Evolutionary conservation across 164 flowering plant species (phyloP), one percentile per base, ranked within the genome.

Genomic region (Umbilicus rupestris): DNA sequence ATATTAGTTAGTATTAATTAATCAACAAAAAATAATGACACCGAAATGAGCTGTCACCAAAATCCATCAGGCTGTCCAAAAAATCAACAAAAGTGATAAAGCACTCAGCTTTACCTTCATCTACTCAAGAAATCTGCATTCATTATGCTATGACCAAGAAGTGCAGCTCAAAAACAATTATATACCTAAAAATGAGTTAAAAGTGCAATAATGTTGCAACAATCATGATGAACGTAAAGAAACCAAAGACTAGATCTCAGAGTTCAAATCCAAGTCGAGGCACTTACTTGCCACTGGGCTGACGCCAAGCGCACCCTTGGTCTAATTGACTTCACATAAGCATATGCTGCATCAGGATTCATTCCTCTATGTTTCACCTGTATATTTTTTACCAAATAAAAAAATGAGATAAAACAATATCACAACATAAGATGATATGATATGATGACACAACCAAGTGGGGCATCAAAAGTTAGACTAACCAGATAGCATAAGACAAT

Each of bases 401-500:
- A 20, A 37, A 33, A 62, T 24, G 19, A 41, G 28, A 63, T 22
- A 16, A n/a, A 6, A 10, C 22, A 16, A n/a, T 11, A 11, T 5
- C 28, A 35, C 45, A 39, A 63, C 35, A 52, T 24, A n/a, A n/a
- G 7, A n/a, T n/a, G 59, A 19, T 31, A 10, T 12, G 24, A 52
- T 52, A 52, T 8, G 12, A 11, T 6, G 29, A 52, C 58, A 52
- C 3, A 26, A 22, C 24, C 14, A 55, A 26, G 42, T 33, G n/a
- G 8, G 16, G 7, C 22, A 6, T 24, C 66, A 4, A 15, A 39
- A 62, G n/a, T 29, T 33, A 17, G 17, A 75, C 82, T 17, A 12
- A 90, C 98, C 93, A 92, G 76, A 73, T 87, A 92, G 73, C 97
- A 90, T 19, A 90, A 77, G 52, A 92, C 97, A 77, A 90, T 74